Base-by-base conservation (phyloP, 2,329 filamentous ascomycete species). In the Colletotrichum melonis region DNA sequence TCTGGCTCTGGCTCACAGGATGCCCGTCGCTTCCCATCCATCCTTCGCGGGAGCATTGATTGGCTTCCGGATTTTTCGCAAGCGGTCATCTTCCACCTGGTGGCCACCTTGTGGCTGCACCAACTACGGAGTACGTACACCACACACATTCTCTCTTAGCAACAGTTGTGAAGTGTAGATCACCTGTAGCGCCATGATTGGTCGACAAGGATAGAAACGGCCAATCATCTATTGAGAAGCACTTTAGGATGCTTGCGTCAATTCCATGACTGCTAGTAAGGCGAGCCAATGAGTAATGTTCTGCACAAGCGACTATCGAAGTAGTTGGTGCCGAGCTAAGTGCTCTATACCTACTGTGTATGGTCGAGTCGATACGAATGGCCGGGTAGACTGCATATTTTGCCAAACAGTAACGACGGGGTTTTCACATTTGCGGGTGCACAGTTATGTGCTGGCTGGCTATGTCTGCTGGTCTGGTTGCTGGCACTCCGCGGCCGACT, bases 21-120 rank as follows among this genome's bases (percentile, higher is more conserved):
- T 68, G 69, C 67, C 68, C 63, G 63, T 72, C 63, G 68, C 63
- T 72, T 71, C 67, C 67, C 46, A 28, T 63, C 62, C 67, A 42
- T 59, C 59, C 57, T 14, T 42, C n/a, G 46, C 14, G 22, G 56
- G 56, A 57, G 38, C 62, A 46, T 57, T 72, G 68, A 63, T 74
- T 72, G 63, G 62, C 26, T 52, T 42, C 52, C 30, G 55, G 54
- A 49, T 49, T 22, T 49, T 49, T 63, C 19, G 55, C 67, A 70
- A 73, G 58, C 59, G 49, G 62, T 56, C 67, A 62, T 49, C 24
- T 30, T 60, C 58, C 59, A 60, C 32, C 46, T 49, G 64, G 70
- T 74, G 72, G 72, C 58, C 59, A 60, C 26, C 32, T 30, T 65
- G 60, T 74, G 72, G 72, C 72, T 74, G 72, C 68, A 72, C 42